These are phyloP conservation scores for Rosa lucieae DNA, from an alignment of 306 rosid genomes.

Conservation along the genomic window DNA sequence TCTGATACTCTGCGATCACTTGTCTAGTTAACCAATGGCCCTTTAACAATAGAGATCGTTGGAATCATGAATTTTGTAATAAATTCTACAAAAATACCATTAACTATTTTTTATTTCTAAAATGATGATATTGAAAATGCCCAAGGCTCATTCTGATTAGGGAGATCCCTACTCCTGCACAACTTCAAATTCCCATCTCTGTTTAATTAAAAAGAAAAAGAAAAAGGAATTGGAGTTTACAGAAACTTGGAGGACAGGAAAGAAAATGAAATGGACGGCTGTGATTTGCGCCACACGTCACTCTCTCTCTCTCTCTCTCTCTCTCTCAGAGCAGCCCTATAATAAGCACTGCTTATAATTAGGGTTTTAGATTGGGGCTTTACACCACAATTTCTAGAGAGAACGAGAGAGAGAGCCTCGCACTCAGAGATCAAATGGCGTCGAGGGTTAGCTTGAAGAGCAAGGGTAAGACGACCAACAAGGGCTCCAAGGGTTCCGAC, in stretches of 20 bases:
- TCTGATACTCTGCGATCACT: too few species aligned
- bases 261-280: not conserved
- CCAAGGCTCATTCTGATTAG: too few species aligned
- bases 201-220: not conserved
- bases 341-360: not conserved
- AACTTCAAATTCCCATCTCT: not conserved
- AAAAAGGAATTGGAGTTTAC: not conserved
- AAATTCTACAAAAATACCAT: too few species aligned
- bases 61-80: too few species aligned
- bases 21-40: too few species aligned
- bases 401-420: not conserved
- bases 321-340: not conserved
- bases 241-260: not conserved
- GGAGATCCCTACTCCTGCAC: not conserved
- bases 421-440: conserved; percentile 44
- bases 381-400: not conserved
- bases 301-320: not conserved
- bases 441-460: conserved; percentile 70
- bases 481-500: conserved; percentile 55
- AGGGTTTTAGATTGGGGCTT: conserved; percentile 5
- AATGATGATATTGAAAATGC: too few species aligned
- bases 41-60: too few species aligned
- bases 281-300: not conserved
- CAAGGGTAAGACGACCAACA: conserved; percentile 59
- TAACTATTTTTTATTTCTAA: too few species aligned